phyloP scores from a whole-genome alignment of 2,329 filamentous ascomycete species.

The Penicillium sp. region DNA sequence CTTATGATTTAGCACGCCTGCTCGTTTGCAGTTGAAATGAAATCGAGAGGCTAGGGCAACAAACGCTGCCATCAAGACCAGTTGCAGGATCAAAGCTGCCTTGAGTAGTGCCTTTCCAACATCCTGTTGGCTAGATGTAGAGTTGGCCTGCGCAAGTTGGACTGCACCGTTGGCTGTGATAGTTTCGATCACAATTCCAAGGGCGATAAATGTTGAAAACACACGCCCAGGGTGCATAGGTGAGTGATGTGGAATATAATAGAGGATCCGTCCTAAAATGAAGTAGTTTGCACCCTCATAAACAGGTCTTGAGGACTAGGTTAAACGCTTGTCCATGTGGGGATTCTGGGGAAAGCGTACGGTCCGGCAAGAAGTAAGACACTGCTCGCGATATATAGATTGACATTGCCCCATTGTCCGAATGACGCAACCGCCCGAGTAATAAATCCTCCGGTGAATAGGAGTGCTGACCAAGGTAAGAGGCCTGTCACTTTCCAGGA shows the following conservation, averaged over 20 bases:
- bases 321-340: background rate
- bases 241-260: conserved; percentile 49
- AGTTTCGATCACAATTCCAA: conserved; percentile 50
- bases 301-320: conserved; percentile 30
- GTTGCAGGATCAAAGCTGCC: conserved; percentile 51
- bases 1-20: conserved; percentile 44
- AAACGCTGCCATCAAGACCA: conserved; percentile 53
- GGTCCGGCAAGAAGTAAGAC: conserved; percentile 43
- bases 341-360: conserved; percentile 22
- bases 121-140: conserved; percentile 37
- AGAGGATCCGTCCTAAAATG: conserved; percentile 54
- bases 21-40: conserved; percentile 43
- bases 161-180: conserved; percentile 55
- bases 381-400: conserved; percentile 39
- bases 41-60: conserved; percentile 48
- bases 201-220: conserved; percentile 58
- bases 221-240: conserved; percentile 57
- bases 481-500: conserved; percentile 44
- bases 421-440: conserved; percentile 38
- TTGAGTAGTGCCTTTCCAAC: conserved; percentile 50
- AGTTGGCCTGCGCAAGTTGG: conserved; percentile 42
- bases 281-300: conserved; percentile 52
- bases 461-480: conserved; percentile 42
- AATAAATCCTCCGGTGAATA: conserved; percentile 42
- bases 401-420: conserved; percentile 36